These are phyloP conservation scores for Fusarium sp. DNA, from an alignment of 2,329 filamentous ascomycete species.

Conservation along the genomic window DNA sequence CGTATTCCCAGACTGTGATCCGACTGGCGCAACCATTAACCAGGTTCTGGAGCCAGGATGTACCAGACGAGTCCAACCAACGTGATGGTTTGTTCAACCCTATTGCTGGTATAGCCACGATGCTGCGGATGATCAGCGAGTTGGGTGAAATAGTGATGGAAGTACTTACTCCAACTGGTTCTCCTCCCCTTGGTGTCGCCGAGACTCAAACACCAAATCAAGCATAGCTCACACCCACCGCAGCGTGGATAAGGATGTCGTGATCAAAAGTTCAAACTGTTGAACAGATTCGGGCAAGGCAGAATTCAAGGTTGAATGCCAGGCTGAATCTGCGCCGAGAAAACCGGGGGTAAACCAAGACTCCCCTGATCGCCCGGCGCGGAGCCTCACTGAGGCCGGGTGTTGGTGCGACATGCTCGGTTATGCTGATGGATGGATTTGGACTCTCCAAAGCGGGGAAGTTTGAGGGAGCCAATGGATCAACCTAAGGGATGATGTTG, in stretches of 20 bases:
- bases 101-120: background rate
- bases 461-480: background rate
- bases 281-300: background rate
- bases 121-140: background rate
- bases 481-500: background rate
- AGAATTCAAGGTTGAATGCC: background rate
- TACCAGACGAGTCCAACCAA: background rate
- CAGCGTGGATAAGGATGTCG: background rate
- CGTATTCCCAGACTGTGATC: background rate
- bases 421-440: background rate
- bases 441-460: background rate
- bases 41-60: background rate
- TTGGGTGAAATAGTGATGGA: background rate
- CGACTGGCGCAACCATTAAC: background rate
- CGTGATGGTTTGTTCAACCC: background rate
- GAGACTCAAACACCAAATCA: background rate
- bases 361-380: background rate
- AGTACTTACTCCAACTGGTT: background rate
- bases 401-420: background rate
- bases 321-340: background rate
- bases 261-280: background rate
- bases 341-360: background rate
- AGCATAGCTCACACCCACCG: background rate
- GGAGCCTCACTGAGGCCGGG: background rate
- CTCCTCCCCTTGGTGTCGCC: background rate